These are phyloP conservation scores for Pseudonitzschia multistriata DNA, from an alignment of 108 stramenopile genomes.

Conservation along the genomic window DNA sequence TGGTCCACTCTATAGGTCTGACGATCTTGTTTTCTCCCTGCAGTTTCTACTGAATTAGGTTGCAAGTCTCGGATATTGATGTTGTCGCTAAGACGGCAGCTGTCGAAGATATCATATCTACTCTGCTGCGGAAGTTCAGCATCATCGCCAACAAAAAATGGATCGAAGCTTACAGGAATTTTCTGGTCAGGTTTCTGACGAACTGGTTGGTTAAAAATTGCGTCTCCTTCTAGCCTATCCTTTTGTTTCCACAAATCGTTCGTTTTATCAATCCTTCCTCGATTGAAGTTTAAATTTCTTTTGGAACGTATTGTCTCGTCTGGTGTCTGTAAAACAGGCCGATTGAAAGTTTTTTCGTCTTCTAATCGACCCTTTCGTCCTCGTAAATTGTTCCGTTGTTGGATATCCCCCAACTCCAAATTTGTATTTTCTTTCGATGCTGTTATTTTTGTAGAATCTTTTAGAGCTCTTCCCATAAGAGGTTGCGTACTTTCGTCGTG, in stretches of 20 bases:
- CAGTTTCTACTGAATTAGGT: not conserved
- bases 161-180: not conserved
- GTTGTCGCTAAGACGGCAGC: not conserved
- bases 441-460: not conserved
- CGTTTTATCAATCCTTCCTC: too few species aligned
- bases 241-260: not conserved
- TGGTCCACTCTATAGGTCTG: not conserved
- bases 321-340: not conserved
- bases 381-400: not conserved
- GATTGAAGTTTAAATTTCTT: too few species aligned
- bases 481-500: slow-evolving; percentile 14
- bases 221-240: not conserved
- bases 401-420: not conserved
- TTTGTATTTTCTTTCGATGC: not conserved
- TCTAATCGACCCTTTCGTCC: not conserved
- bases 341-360: not conserved
- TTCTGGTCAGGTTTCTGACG: not conserved
- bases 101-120: not conserved
- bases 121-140: not conserved
- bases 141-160: not conserved
- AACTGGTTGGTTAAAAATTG: not conserved
- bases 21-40: not conserved
- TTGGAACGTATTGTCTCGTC: not conserved
- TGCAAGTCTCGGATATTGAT: not conserved
- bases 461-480: not conserved